Evolutionary conservation across 176 grass and related monocot species (phyloP).

Genomic region (Guadua angustifolia): DNA sequence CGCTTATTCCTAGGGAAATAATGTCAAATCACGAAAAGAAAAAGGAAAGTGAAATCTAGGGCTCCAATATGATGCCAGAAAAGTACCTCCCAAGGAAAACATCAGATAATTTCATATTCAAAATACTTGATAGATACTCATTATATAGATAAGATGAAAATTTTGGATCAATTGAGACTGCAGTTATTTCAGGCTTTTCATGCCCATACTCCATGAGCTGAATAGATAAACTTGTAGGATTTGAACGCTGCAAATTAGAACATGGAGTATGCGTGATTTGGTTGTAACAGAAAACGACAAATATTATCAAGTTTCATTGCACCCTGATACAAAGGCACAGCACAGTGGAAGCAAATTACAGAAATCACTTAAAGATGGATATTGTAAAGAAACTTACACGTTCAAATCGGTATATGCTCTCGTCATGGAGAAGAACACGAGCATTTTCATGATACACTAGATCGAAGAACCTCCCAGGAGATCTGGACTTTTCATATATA

Average conservation of each 20-base stretch:
- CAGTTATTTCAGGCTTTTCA: slow-evolving; percentile 64
- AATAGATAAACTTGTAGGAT: slow-evolving; percentile 52
- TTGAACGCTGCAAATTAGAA: slow-evolving; percentile 51
- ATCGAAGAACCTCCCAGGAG: slow-evolving; percentile 53
- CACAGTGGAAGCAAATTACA: background rate
- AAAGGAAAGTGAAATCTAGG: slow-evolving; percentile 29
- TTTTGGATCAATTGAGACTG: slow-evolving; percentile 57
- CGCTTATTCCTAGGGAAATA: slow-evolving; percentile 63
- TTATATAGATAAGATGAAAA: slow-evolving; percentile 59
- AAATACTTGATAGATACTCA: slow-evolving; percentile 53
- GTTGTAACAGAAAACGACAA: background rate
- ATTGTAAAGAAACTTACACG: slow-evolving; percentile 46
- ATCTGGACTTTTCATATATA: slow-evolving; percentile 67
- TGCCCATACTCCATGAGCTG: slow-evolving; percentile 70
- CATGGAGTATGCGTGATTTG: background rate
- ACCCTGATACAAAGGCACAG: slow-evolving; percentile 12
- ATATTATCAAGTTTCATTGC: slow-evolving; percentile 8
- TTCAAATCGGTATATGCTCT: slow-evolving; percentile 67
- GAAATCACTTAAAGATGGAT: background rate
- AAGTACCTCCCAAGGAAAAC: slow-evolving; percentile 66
- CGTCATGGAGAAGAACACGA: slow-evolving; percentile 60
- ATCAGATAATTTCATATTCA: slow-evolving; percentile 40
- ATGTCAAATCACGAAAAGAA: slow-evolving; percentile 31
- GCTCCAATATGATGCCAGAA: slow-evolving; percentile 2
- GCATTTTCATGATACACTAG: slow-evolving; percentile 78